phyloP scores from a whole-genome alignment of 108 stramenopile species.

The Cyclotella sp. region DNA sequence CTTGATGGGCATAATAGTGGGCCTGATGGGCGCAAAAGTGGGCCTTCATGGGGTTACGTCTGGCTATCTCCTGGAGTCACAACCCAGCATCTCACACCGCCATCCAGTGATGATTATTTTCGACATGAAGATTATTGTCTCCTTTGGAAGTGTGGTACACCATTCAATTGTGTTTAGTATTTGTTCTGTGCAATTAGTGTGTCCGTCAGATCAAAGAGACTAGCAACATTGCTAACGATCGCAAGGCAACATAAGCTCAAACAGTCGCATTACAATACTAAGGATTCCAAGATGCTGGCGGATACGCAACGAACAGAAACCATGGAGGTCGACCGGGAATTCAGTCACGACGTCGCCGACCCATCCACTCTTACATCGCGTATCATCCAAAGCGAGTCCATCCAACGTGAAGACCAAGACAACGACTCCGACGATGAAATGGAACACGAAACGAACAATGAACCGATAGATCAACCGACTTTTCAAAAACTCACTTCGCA shows the following conservation, averaged over 20 bases:
- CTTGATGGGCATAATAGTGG: background rate
- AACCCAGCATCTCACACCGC: background rate
- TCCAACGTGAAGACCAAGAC: conserved; percentile 61
- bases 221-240: no score
- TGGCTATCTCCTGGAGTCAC: conserved; percentile 1
- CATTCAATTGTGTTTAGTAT: no score
- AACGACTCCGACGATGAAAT: conserved; percentile 48
- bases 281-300: no score
- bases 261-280: no score
- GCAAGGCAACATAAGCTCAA: no score
- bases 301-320: background rate
- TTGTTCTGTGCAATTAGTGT: no score
- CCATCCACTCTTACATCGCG: conserved; percentile 46
- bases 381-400: conserved; percentile 77
- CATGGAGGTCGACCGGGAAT: conserved; percentile 7
- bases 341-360: background rate
- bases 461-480: conserved; percentile 64
- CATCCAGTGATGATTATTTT: background rate
- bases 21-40: background rate
- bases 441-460: conserved; percentile 10
- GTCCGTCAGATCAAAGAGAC: background rate
- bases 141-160: no score
- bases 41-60: no score
- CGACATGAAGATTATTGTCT: no score
- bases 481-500: conserved; percentile 82